Evolutionary conservation across 2,329 filamentous ascomycete species (phyloP).

Genomic region (Venturia aucupariae): DNA sequence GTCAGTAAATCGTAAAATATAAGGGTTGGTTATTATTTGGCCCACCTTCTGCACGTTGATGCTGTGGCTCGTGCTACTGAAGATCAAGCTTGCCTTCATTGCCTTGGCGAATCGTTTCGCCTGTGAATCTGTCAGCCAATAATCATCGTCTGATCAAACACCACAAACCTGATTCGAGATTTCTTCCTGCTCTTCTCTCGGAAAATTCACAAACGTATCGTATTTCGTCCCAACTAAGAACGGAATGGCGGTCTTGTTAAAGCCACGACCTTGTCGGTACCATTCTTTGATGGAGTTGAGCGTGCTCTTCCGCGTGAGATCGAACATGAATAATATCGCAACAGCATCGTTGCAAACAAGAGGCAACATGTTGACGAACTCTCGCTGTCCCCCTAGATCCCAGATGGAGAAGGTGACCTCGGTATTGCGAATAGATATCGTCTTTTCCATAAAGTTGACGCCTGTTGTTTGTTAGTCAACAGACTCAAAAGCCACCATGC

Average conservation of each 20-base stretch:
- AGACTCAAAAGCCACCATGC: neutral
- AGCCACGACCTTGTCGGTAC: conserved; percentile 94
- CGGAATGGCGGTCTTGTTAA: conserved; percentile 99
- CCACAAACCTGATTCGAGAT: conserved; percentile 82
- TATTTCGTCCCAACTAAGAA: conserved; percentile 97
- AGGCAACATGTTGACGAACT: conserved; percentile 99
- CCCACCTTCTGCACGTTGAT: conserved; percentile 98
- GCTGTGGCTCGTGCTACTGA: conserved; percentile 97
- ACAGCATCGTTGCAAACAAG: conserved; percentile 99
- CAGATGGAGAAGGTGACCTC: conserved; percentile 99
- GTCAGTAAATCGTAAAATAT: neutral
- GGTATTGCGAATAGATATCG: conserved; percentile 96
- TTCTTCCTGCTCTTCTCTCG: conserved; percentile 93
- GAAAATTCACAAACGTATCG: conserved; percentile 98
- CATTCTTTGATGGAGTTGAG: conserved; percentile 99
- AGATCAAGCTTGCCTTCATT: conserved; percentile 95
- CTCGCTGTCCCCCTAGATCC: conserved; percentile 94
- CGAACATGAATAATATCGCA: conserved; percentile 99
- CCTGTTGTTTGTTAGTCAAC: conserved; percentile 38
- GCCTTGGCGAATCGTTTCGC: conserved; percentile 94
- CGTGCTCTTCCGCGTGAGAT: conserved; percentile 94
- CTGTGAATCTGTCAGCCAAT: conserved; percentile 34
- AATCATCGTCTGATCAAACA: neutral
- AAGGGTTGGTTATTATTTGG: neutral
- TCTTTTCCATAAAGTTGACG: conserved; percentile 99